These are phyloP conservation scores for Fraxinus sp. DNA, from an alignment of 305 asterid genomes.

Conservation along the genomic window DNA sequence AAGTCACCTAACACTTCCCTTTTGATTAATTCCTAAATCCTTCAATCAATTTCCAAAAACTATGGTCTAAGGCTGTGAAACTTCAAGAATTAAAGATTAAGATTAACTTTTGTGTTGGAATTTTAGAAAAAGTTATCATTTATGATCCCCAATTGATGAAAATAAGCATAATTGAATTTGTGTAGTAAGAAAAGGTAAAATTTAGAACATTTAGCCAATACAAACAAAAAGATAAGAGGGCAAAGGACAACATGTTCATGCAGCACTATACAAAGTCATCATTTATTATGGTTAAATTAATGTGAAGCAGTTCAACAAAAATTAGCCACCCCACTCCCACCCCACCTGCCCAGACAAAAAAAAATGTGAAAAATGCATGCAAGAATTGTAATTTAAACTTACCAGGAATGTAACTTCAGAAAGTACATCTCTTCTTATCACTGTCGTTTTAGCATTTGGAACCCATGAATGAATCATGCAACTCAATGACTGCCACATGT, in stretches of 20 bases:
- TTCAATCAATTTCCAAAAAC: neutral
- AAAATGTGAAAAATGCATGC: neutral
- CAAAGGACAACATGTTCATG: constrained; percentile 31
- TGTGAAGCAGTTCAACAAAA: neutral
- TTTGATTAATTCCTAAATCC: neutral
- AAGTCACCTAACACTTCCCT: constrained; percentile 13
- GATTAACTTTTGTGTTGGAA: too few relatives aligned
- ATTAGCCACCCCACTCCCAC: neutral
- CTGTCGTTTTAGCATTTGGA: constrained; percentile 48
- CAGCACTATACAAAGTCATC: constrained; percentile 24
- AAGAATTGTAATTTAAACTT: neutral
- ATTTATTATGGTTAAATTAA: neutral
- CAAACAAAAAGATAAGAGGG: neutral
- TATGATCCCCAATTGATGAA: constrained; percentile 21
- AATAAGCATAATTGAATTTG: neutral
- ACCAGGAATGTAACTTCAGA: constrained; percentile 67
- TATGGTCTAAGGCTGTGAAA: neutral
- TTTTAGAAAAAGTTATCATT: too few relatives aligned
- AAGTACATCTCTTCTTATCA: constrained; percentile 41
- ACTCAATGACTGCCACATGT: constrained; percentile 92
- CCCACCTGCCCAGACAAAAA: neutral
- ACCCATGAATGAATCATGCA: constrained; percentile 82
- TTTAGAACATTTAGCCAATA: constrained; percentile 15
- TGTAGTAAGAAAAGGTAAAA: neutral
- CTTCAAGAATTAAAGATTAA: too few relatives aligned